A percentile compares a stretch with the other conserved stretches of the same genome.
phyloP scores from a whole-genome alignment of 2,329 filamentous ascomycete genomes.

The Penicillium sp. region DNA sequence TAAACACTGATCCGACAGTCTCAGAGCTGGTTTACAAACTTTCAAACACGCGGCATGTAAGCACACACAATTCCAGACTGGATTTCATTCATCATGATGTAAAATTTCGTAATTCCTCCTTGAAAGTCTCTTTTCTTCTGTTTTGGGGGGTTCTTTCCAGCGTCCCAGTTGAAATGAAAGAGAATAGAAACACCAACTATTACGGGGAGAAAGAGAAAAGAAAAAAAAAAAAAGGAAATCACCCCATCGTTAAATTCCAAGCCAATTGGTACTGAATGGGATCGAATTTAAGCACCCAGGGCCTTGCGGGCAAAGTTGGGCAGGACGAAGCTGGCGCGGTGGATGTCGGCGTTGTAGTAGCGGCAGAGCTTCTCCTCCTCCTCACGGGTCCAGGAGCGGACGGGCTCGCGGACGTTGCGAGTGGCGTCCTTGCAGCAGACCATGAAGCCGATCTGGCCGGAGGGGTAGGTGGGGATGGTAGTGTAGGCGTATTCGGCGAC shows the following conservation, averaged over 20 bases:
- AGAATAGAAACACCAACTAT: too few relatives aligned
- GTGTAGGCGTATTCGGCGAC: slow-evolving; percentile 97
- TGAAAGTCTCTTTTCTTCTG: not conserved
- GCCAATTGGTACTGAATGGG: too few relatives aligned
- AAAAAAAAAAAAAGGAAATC: too few relatives aligned
- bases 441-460: slow-evolving; percentile 99
- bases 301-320: slow-evolving; percentile 87
- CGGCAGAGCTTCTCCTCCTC: slow-evolving; percentile 89
- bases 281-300: slow-evolving; percentile 32
- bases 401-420: slow-evolving; percentile 75
- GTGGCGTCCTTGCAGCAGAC: slow-evolving; percentile 93
- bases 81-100: slow-evolving; percentile 17
- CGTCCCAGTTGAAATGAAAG: too few relatives aligned
- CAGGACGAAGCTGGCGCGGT: slow-evolving; percentile 88
- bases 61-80: slow-evolving; percentile 19
- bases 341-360: slow-evolving; percentile 97
- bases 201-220: too few relatives aligned
- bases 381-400: slow-evolving; percentile 73
- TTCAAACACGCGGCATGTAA: not conserved
- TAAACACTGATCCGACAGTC: too few relatives aligned
- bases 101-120: slow-evolving; percentile 11
- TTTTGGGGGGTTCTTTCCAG: too few relatives aligned
- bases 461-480: slow-evolving; percentile 98
- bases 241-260: too few relatives aligned
- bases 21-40: too few relatives aligned